A percentile compares a stretch with the other conserved stretches of the same genome.
Evolutionary conservation across 805 yeast genomes (phyloP).

Genomic region (Lipomyces sp.): DNA sequence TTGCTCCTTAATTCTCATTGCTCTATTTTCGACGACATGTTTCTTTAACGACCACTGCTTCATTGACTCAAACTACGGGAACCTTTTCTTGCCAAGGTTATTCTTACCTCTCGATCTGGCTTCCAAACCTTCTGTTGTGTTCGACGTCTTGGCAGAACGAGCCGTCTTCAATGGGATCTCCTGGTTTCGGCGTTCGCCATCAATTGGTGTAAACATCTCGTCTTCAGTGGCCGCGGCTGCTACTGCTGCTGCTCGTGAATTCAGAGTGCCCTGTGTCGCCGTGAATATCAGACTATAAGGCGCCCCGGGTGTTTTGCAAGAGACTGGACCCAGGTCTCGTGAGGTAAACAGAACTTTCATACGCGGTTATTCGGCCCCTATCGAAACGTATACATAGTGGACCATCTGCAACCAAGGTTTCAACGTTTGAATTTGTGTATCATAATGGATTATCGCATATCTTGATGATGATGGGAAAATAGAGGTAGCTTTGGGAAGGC

Average conservation of each 20-base stretch:
- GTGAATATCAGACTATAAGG: slow-evolving; percentile 26
- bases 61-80: slow-evolving; percentile 33
- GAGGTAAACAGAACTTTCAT: too few relatives aligned
- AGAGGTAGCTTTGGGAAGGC: background rate
- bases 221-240: background rate
- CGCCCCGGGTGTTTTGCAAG: background rate
- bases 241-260: slow-evolving; percentile 20
- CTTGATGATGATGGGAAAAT: background rate
- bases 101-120: slow-evolving; percentile 33
- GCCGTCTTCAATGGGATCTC: slow-evolving; percentile 24
- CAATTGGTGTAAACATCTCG: slow-evolving; percentile 6
- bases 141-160: slow-evolving; percentile 27
- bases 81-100: slow-evolving; percentile 31
- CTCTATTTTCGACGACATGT: slow-evolving; percentile 30
- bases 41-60: slow-evolving; percentile 35
- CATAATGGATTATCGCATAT: background rate
- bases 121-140: slow-evolving; percentile 25
- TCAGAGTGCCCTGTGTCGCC: slow-evolving; percentile 27
- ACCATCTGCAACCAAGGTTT: too few relatives aligned
- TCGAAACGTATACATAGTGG: too few relatives aligned
- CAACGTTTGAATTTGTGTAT: background rate
- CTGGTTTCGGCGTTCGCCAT: slow-evolving; percentile 5
- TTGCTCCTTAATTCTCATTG: slow-evolving; percentile 36
- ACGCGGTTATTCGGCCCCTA: too few relatives aligned
- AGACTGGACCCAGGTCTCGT: too few relatives aligned